A percentile compares a stretch with the other conserved stretches of the same genome.
These are phyloP conservation scores for Saprolegnia diclina DNA, from an alignment of 352 stramenopile genomes.

Conservation along the genomic window DNA sequence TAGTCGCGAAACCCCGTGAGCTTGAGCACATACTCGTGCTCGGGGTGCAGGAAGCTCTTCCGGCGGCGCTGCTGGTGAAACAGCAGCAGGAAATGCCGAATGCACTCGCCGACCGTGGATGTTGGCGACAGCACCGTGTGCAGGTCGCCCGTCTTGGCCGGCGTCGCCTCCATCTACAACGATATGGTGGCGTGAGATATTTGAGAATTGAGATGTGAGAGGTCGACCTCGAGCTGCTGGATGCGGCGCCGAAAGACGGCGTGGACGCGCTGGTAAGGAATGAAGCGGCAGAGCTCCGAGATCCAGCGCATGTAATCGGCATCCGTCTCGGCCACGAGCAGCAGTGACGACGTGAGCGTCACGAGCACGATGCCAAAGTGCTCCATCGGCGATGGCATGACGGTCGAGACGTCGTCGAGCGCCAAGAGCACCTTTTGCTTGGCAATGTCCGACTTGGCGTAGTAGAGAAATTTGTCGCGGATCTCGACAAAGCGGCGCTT, in stretches of 20 bases:
- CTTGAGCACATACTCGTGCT: constrained; percentile 72
- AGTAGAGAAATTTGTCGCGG: constrained; percentile 12
- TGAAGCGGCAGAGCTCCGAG: constrained; percentile 66
- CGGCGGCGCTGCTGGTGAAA: constrained; percentile 2
- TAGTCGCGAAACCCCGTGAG: constrained; percentile 83
- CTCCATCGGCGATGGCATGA: constrained; percentile 33
- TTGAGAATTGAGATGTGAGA: background rate
- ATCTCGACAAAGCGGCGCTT: constrained; percentile 11
- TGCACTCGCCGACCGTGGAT: constrained; percentile 8
- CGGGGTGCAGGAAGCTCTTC: background rate
- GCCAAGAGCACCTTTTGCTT: constrained; percentile 7
- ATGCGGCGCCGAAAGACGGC: constrained; percentile 61
- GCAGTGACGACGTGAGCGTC: constrained; percentile 70
- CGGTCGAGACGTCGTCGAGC: constrained; percentile 18
- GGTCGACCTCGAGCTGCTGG: constrained; percentile 5
- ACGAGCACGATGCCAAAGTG: constrained; percentile 74
- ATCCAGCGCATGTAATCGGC: constrained; percentile 75
- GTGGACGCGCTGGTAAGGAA: constrained; percentile 52
- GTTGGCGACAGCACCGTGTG: constrained; percentile 6
- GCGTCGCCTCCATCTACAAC: background rate
- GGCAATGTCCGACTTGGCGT: background rate
- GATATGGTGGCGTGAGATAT: background rate
- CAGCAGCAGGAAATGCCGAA: background rate
- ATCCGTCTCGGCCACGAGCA: constrained; percentile 64
- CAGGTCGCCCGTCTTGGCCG: background rate